Conservation (phyloP, 345 rosid species). For the Eucalyptus pauciflora region DNA sequence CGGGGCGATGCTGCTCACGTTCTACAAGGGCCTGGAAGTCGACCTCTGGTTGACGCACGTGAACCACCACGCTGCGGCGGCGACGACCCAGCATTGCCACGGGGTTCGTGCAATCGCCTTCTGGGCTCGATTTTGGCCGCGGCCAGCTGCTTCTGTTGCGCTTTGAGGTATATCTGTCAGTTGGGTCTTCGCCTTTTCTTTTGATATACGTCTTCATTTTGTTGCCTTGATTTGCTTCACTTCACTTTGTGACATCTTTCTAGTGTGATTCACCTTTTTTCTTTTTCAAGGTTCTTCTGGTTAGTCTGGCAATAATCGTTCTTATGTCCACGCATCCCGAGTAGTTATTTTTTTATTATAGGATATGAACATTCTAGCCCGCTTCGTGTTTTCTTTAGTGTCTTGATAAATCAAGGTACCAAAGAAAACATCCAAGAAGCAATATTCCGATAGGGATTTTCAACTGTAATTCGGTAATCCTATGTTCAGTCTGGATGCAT, state of each 20-base stretch:
- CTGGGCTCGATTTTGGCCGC: conserved; percentile 9
- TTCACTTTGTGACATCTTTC: background rate
- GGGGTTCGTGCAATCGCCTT: background rate
- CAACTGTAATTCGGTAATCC: too few species aligned
- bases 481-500: too few species aligned
- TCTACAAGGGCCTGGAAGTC: conserved; percentile 37
- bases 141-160: conserved; percentile 1
- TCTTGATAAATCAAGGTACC: background rate
- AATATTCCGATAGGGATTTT: too few species aligned
- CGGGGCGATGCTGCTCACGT: conserved; percentile 47
- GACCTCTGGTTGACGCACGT: conserved; percentile 9
- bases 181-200: conserved; percentile 10
- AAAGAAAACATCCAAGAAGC: too few species aligned
- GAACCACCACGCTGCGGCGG: background rate
- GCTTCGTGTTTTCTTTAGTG: too few species aligned
- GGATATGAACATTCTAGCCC: too few species aligned
- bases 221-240: background rate
- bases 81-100: background rate
- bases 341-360: too few species aligned
- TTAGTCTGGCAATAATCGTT: background rate
- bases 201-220: background rate
- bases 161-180: conserved; percentile 27
- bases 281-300: background rate
- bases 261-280: background rate
- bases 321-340: too few species aligned